Percentiles rank a stretch among this genome's conserved stretches.
Conservation (phyloP, 192 early-diverging fungal genomes). For the Jimgerdemannia flammicorona region DNA sequence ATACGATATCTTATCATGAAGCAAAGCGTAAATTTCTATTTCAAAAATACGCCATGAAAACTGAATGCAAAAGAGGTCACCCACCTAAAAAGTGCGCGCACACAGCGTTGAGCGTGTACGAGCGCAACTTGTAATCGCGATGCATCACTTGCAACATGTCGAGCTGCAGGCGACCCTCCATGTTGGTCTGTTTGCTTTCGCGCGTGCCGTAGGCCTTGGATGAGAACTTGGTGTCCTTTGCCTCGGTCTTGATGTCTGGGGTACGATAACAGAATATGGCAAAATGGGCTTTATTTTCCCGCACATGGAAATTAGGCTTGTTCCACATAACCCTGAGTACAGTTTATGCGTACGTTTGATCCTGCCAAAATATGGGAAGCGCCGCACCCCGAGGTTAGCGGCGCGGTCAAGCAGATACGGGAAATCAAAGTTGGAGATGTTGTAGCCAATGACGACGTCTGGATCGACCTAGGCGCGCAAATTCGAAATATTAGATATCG, state of each 20-base stretch:
- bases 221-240: slow-evolving; percentile 80
- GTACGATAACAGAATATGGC: background rate
- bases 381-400: slow-evolving; percentile 60
- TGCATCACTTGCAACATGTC: slow-evolving; percentile 95
- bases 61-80: background rate
- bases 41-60: background rate
- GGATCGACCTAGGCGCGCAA: slow-evolving; percentile 63
- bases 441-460: slow-evolving; percentile 94
- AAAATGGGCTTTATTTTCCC: background rate
- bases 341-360: slow-evolving; percentile 29
- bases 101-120: slow-evolving; percentile 94
- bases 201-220: slow-evolving; percentile 94
- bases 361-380: slow-evolving; percentile 86
- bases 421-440: slow-evolving; percentile 96
- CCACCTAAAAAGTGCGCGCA: slow-evolving; percentile 90
- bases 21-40: background rate
- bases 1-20: background rate
- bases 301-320: slow-evolving; percentile 1
- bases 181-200: slow-evolving; percentile 83
- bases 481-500: background rate
- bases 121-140: slow-evolving; percentile 92
- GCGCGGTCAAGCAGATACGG: slow-evolving; percentile 94
- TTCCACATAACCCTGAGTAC: slow-evolving; percentile 24
- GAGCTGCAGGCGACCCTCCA: slow-evolving; percentile 90
- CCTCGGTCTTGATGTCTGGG: slow-evolving; percentile 48